These are phyloP conservation scores for Solanum clarkiae DNA, from an alignment of 257 asterid genomes.

Conservation along the genomic window DNA sequence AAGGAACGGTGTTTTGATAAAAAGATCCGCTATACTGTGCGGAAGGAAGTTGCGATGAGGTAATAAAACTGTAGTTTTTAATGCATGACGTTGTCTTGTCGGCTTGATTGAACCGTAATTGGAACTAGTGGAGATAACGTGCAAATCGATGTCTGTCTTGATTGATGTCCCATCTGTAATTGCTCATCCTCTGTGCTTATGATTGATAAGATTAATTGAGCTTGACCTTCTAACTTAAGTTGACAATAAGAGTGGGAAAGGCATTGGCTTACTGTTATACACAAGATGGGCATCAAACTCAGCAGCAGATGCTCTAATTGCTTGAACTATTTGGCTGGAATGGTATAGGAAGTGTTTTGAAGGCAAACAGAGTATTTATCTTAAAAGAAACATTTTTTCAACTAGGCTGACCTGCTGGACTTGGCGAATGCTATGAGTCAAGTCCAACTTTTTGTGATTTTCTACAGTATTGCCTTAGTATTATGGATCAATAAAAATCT, in stretches of 20 bases:
- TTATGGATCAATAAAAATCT: not conserved
- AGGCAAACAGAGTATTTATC: not conserved
- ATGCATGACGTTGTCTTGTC: not conserved
- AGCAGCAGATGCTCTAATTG: not conserved
- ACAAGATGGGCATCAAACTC: not conserved
- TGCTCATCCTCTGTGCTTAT: not conserved
- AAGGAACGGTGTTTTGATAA: constrained; percentile 92
- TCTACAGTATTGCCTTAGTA: not conserved
- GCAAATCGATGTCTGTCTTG: not conserved
- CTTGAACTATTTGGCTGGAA: not conserved
- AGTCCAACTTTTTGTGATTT: not conserved
- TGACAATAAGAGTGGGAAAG: not conserved
- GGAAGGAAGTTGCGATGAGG: constrained; percentile 99
- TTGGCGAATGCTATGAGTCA: not conserved
- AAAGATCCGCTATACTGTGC: constrained; percentile 86
- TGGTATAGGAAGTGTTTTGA: not conserved
- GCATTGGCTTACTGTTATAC: not conserved
- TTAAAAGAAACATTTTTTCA: not conserved
- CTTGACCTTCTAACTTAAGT: not conserved
- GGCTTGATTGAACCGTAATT: not conserved
- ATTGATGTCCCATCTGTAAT: not conserved
- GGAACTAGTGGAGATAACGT: not conserved
- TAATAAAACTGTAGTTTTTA: constrained; percentile 9
- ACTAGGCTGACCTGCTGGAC: not conserved
- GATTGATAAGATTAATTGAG: not conserved